These are phyloP conservation scores for Gaultheria prostrata DNA, from an alignment of 148 eudicot species.

Conservation along the genomic window DNA sequence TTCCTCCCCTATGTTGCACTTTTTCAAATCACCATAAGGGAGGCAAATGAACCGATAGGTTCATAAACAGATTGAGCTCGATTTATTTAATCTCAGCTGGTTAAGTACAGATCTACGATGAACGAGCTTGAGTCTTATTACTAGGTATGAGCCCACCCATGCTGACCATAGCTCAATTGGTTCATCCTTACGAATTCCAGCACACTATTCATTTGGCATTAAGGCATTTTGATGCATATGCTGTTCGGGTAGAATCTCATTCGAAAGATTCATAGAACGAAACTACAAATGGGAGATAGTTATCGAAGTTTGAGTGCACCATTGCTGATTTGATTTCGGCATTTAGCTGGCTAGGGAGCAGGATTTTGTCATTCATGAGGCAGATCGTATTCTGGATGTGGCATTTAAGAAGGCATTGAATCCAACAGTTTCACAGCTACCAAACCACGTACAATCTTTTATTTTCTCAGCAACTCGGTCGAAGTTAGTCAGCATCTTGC, in stretches of 20 bases:
- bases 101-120: background rate
- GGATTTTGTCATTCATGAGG: slow-evolving; percentile 93
- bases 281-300: background rate
- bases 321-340: slow-evolving; percentile 36
- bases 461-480: slow-evolving; percentile 95
- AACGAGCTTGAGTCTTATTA: background rate
- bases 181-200: background rate
- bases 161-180: background rate
- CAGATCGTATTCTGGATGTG: slow-evolving; percentile 91
- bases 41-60: background rate
- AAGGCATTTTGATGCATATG: too few relatives aligned
- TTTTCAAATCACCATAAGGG: background rate
- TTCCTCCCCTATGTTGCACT: too few relatives aligned
- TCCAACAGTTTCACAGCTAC: slow-evolving; percentile 82
- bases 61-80: background rate
- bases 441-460: slow-evolving; percentile 69
- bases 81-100: background rate
- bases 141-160: background rate
- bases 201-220: background rate
- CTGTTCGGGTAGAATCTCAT: background rate
- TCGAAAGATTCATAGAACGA: background rate
- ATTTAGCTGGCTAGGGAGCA: slow-evolving; percentile 42
- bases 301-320: background rate
- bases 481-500: slow-evolving; percentile 89
- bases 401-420: slow-evolving; percentile 73